These are phyloP conservation scores for Zymoseptoria brevis DNA, from an alignment of 2,329 filamentous ascomycete species.

Conservation along the genomic window DNA sequence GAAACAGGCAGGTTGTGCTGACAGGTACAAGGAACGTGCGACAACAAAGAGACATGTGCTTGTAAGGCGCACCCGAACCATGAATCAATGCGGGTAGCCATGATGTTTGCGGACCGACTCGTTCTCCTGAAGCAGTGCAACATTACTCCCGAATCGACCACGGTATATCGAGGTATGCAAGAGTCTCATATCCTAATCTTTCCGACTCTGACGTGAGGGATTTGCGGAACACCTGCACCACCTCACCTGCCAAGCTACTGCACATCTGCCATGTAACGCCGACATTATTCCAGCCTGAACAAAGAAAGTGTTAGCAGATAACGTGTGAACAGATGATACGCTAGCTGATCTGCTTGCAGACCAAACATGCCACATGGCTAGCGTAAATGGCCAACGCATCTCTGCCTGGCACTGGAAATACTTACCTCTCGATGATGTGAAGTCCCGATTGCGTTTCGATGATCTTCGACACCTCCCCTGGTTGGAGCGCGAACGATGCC, in stretches of 20 bases:
- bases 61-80: not conserved
- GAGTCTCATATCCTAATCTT: not conserved
- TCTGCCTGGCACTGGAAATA: slow-evolving; percentile 1
- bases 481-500: slow-evolving; percentile 80
- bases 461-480: slow-evolving; percentile 76
- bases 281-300: slow-evolving; percentile 16
- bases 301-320: slow-evolving; percentile 15
- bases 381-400: not conserved
- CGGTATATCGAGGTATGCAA: not conserved
- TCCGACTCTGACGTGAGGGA: not conserved
- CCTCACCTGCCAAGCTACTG: not conserved
- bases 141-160: not conserved
- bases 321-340: slow-evolving; percentile 1
- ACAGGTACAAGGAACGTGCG: not conserved
- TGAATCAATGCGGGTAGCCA: not conserved
- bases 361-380: not conserved
- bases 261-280: not conserved
- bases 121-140: not conserved
- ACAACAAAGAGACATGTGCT: not conserved
- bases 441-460: slow-evolving; percentile 90
- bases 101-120: not conserved
- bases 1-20: not conserved
- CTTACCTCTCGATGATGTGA: slow-evolving; percentile 89
- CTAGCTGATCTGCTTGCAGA: not conserved
- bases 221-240: not conserved